Conservation (phyloP, 257 asterid genomes). For the Nicotiana undulata region DNA sequence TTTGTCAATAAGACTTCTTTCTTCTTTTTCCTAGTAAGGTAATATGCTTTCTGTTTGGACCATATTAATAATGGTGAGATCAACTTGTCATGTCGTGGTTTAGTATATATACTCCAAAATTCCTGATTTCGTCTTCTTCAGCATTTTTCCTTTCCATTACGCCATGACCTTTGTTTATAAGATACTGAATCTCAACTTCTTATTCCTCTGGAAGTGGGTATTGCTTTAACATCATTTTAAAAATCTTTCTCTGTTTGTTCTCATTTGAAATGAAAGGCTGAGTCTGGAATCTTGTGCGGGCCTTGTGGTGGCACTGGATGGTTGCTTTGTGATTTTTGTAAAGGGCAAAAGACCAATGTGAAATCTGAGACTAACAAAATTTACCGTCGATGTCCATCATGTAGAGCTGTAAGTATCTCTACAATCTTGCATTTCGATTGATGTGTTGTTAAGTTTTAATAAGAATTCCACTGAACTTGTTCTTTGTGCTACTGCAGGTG, state of each 20-base stretch:
- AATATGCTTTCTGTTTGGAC: neutral
- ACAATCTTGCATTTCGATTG: neutral
- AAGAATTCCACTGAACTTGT: neutral
- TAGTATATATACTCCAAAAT: neutral
- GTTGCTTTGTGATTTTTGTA: slow-evolving; percentile 67
- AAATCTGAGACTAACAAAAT: slow-evolving; percentile 47
- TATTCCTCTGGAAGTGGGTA: neutral
- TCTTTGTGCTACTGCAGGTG: slow-evolving; percentile 28
- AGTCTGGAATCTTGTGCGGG: slow-evolving; percentile 45
- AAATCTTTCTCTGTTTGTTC: neutral
- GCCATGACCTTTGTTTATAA: neutral
- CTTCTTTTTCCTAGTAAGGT: neutral
- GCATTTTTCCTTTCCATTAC: neutral
- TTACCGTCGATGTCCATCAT: slow-evolving; percentile 72
- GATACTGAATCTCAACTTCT: neutral
- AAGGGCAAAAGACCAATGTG: slow-evolving; percentile 72
- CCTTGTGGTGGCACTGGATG: slow-evolving; percentile 62
- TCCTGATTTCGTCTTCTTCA: neutral
- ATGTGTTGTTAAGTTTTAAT: neutral
- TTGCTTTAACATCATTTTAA: neutral
- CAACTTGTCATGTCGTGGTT: no score
- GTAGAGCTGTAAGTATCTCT: slow-evolving; percentile 61
- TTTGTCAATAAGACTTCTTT: neutral
- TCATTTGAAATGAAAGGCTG: slow-evolving; percentile 27
- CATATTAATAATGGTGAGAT: neutral